phyloP scores from a whole-genome alignment of 805 yeast species.

The Wickerhamomyces tratensis region DNA sequence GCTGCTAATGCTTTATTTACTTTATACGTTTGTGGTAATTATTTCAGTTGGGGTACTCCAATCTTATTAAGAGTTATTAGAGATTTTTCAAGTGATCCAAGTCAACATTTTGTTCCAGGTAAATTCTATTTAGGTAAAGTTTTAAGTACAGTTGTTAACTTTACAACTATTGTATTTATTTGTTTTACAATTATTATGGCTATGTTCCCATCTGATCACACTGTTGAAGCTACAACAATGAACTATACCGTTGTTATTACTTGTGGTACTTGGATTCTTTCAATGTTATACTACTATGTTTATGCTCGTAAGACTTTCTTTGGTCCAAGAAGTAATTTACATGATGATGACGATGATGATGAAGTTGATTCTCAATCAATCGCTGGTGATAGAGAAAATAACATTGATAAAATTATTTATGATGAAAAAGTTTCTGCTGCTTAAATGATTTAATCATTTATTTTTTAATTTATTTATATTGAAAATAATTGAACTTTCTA shows the following conservation, averaged over 20 bases:
- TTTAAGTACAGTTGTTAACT: slow-evolving; percentile 32
- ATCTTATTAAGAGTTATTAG: slow-evolving; percentile 37
- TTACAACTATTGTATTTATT: slow-evolving; percentile 38
- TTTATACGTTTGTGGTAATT: slow-evolving; percentile 51
- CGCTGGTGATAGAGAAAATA: too few species aligned
- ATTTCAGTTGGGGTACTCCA: slow-evolving; percentile 56
- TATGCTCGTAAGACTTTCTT: slow-evolving; percentile 45
- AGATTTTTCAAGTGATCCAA: slow-evolving; percentile 23
- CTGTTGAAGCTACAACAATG: slow-evolving; percentile 31
- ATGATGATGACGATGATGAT: too few species aligned
- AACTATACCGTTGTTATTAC: slow-evolving; percentile 62
- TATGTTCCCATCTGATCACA: slow-evolving; percentile 52
- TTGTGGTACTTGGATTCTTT: slow-evolving; percentile 47
- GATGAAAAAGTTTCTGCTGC: too few species aligned
- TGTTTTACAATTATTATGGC: slow-evolving; percentile 40
- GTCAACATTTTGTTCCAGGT: slow-evolving; percentile 43
- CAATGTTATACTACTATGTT: slow-evolving; percentile 39
- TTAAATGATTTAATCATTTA: too few species aligned
- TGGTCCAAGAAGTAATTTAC: slow-evolving; percentile 34
- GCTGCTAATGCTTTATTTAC: slow-evolving; percentile 67
- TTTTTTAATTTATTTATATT: too few species aligned
- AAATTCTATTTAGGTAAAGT: slow-evolving; percentile 48
- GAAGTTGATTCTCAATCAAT: too few species aligned
- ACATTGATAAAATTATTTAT: too few species aligned
- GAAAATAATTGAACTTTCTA: too few species aligned